A percentile compares a stretch with the other conserved stretches of the same genome.
Evolutionary conservation across 306 rosid genomes (phyloP).

Genomic region (Ormosia emarginata): DNA sequence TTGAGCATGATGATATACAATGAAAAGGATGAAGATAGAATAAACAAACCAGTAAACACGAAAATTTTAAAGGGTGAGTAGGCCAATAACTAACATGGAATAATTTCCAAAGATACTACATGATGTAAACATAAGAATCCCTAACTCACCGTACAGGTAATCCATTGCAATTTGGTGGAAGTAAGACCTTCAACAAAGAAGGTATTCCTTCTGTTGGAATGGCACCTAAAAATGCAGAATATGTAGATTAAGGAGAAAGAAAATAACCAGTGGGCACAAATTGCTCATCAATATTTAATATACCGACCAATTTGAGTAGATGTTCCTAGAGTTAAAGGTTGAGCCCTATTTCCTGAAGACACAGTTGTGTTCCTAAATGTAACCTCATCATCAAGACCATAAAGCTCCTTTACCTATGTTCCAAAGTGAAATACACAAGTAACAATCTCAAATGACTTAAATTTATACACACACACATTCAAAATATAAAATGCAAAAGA

Average conservation of each 20-base stretch:
- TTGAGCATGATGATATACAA: background rate
- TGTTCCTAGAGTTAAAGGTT: conserved; percentile 71
- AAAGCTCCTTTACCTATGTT: conserved; percentile 79
- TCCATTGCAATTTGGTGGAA: conserved; percentile 76
- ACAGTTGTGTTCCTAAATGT: conserved; percentile 72
- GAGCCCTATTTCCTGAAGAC: conserved; percentile 70
- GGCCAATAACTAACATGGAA: conserved; percentile 3
- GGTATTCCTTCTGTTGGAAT: conserved; percentile 94
- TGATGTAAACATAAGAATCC: background rate
- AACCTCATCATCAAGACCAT: conserved; percentile 71
- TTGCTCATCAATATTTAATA: conserved; percentile 2
- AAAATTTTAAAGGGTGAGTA: background rate
- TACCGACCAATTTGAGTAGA: conserved; percentile 91
- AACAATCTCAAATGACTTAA: background rate
- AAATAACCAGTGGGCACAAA: background rate
- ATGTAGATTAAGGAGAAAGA: background rate
- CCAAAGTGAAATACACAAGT: background rate
- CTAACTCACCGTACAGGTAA: conserved; percentile 73
- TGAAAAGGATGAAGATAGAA: background rate
- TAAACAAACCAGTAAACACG: background rate
- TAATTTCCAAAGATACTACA: background rate
- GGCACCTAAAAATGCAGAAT: conserved; percentile 54
- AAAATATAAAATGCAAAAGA: background rate
- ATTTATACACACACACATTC: background rate
- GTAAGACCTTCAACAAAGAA: conserved; percentile 81